Base-by-base conservation (phyloP, 2,329 filamentous ascomycete genomes). In the Hypoxylon sp. region DNA sequence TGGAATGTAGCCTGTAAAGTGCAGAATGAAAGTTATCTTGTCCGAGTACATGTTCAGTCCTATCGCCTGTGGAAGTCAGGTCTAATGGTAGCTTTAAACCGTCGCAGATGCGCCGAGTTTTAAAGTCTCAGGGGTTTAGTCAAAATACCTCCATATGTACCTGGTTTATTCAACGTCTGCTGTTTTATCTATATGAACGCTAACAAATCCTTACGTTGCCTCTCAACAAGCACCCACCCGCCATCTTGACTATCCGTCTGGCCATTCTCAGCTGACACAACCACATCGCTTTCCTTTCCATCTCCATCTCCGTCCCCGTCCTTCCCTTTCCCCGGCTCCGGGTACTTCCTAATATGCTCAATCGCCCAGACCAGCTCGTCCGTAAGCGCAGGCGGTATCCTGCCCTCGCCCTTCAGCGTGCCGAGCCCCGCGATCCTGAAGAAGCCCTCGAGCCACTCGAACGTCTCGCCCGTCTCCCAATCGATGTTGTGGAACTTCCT, bases 401-500 rank as follows among this genome's bases (percentile, higher is more conserved):
- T 79, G 0, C 85, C 85, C 13, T 84, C 80, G 0, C 85, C 85
- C 27, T 77, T 77, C 46, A 89, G 72, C 13, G 78, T 82, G 0
- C 82, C 81, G 35, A 89, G 74, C 0, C 86, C 87, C 0, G 86
- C 83, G 55, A 88, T 78, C 6, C 79, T 72, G 73, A 83, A 88
- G 49, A 88, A 71, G 10, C 77, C 78, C 0, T 77, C 75, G 2
- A 89, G 76, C 80, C 82, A 89, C 7, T 77, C 78, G 1, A 81
- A 70, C 0, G 85, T 88, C 75, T 88, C 84, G 0, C 84, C 85
- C 2, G 78, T 79, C 8, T 87, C 85, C 84, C 84, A 88, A 2
- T 80, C 74, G 3, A 89, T 81, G 49, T 86, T 85, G 72, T 89
- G 87, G 66, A 88, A 89, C 49, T 81, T 83, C 33, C 72, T 79